These are phyloP conservation scores for Isoetes engelmannii DNA, from an alignment of 83 land plant species.

Conservation along the genomic window DNA sequence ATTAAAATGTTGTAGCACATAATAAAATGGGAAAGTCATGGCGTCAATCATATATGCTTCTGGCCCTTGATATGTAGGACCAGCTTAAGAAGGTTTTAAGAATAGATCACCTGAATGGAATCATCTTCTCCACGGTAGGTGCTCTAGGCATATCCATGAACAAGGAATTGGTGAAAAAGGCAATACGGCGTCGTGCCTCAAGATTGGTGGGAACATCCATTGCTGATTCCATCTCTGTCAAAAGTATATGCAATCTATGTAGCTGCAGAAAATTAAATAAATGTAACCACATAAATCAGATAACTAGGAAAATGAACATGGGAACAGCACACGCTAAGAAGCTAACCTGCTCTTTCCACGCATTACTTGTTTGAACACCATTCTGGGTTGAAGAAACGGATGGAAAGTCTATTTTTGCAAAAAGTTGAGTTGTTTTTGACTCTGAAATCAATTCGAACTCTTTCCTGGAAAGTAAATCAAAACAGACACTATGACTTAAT, in stretches of 20 bases:
- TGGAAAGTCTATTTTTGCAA: too few species aligned
- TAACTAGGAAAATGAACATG: background rate
- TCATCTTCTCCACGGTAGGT: constrained; percentile 9
- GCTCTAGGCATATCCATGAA: constrained; percentile 12
- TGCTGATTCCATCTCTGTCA: constrained; percentile 6
- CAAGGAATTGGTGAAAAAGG: constrained; percentile 15
- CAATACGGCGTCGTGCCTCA: constrained; percentile 4
- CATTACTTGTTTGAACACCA: background rate
- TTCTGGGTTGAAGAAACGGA: too few species aligned
- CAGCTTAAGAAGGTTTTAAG: too few species aligned
- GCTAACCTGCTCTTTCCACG: constrained; percentile 7
- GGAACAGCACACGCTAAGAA: background rate
- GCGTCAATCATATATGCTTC: background rate
- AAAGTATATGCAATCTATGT: background rate
- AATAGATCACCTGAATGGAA: constrained; percentile 4
- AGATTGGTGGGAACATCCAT: constrained; percentile 11
- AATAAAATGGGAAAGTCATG: background rate
- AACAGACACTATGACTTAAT: too few species aligned
- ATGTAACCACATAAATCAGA: background rate
- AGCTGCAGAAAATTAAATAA: background rate
- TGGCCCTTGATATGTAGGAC: too few species aligned
- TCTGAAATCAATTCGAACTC: too few species aligned
- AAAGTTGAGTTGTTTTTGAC: too few species aligned
- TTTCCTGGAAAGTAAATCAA: too few species aligned
- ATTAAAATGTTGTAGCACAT: background rate